Base-by-base conservation (phyloP, 177 flowering plant genomes). In the Vitis hybrid region DNA sequence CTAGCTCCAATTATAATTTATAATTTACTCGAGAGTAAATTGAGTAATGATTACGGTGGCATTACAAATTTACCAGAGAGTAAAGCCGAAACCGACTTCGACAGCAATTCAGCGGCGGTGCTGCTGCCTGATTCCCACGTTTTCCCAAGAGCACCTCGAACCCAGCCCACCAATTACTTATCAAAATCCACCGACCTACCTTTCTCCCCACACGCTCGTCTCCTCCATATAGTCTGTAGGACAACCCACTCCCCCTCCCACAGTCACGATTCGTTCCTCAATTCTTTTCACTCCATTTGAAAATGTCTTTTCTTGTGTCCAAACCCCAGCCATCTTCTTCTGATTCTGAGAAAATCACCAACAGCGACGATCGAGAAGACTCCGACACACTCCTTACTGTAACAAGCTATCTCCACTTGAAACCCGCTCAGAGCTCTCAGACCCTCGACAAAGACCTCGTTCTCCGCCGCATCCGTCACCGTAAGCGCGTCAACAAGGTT, bases 401-500 rank as follows among this genome's bases (percentile, higher is more conserved):
- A 7, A 69, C 68, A 2, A 73, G 64, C 56, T 71, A 70, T 48
- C 13, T 77, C 58, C 51, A 50, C 40, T 18, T 77, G 14, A 81
- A 73, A 74, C 74, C 79, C 2, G 46, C 68, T 11, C 75, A 78
- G 65, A 15, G 81, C 10, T 11, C 66, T 12, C 72, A 64, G 46
- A 30, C 77, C 13, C 46, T 83, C 4, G 86, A 79, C 66, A 83
- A 69, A 52, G 82, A 75, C 2, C 78, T 57, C 60, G 81, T 83
- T 52, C 73, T 83, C 57, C 64, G 82, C 63, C 75, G 84, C 11
- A 77, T 83, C 6, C 74, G 84, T 10, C 84, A 81, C 40, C 82
- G 79, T 46, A 81, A 73, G 76, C 72, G 82, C 6, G 58, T 71
- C 52, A 79, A 77, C 71, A 79, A 66, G 69, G 56, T 81, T 7